Evolutionary conservation across 345 rosid genomes (phyloP).

Genomic region (Heritiera fomes): DNA sequence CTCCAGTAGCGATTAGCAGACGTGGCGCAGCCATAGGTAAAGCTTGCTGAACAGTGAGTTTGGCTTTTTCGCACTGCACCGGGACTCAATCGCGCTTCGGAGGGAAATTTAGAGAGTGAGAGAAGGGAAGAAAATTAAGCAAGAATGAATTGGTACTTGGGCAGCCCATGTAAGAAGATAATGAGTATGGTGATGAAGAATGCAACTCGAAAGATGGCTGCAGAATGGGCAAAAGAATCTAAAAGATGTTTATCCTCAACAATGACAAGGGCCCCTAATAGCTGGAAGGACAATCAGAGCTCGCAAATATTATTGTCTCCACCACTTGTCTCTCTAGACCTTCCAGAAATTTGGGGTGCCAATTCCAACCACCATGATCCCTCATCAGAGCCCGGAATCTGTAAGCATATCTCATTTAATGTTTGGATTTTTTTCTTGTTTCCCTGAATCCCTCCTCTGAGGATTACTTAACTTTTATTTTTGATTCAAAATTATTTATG

Average conservation of each 20-base stretch:
- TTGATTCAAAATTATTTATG: too few species aligned
- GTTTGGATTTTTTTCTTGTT: background rate
- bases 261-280: background rate
- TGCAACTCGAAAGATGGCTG: constrained; percentile 11
- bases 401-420: constrained; percentile 31
- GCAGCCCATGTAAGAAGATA: background rate
- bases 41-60: background rate
- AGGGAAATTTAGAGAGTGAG: background rate
- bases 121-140: background rate
- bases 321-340: constrained; percentile 70
- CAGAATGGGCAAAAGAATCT: constrained; percentile 18
- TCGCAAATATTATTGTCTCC: constrained; percentile 66
- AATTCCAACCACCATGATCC: constrained; percentile 13
- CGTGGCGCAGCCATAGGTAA: too few species aligned
- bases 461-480: background rate
- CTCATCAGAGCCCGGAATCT: constrained; percentile 25
- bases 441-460: background rate
- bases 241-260: constrained; percentile 8
- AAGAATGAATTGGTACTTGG: background rate
- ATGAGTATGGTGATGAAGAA: constrained; percentile 23
- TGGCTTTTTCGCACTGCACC: background rate
- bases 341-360: constrained; percentile 66
- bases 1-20: background rate
- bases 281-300: constrained; percentile 20
- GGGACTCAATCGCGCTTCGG: too few species aligned